Evolutionary conservation across 23 red algal genomes (phyloP).

Genomic region (Chondrus crispus): DNA sequence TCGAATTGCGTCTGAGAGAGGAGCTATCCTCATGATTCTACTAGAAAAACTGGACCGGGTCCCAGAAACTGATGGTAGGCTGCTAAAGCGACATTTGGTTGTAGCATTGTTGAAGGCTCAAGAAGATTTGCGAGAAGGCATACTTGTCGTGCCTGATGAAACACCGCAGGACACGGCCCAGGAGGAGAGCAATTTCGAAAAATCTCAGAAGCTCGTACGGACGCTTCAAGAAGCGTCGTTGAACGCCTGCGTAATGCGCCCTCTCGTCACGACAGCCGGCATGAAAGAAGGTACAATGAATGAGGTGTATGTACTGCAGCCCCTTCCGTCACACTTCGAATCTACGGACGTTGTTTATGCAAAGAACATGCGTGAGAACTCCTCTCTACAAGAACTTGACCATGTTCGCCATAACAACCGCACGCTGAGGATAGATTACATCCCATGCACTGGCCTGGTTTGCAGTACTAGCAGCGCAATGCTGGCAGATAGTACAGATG

Average conservation of each 20-base stretch:
- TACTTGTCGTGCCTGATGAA: not conserved
- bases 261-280: not conserved
- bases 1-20: not conserved
- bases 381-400: not conserved
- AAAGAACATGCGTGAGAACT: not conserved
- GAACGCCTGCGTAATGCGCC: not conserved
- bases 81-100: not conserved
- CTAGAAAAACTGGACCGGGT: not conserved
- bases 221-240: not conserved
- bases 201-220: not conserved
- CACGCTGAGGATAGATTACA: not conserved
- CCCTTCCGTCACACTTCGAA: not conserved
- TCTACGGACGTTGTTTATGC: not conserved
- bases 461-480: not conserved
- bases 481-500: not conserved
- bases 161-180: not conserved
- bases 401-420: not conserved
- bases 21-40: not conserved
- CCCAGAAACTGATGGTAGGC: not conserved
- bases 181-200: not conserved
- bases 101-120: not conserved
- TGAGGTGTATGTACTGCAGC: constrained; percentile 2
- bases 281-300: constrained; percentile 23
- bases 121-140: not conserved
- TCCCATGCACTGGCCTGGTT: not conserved